Conservation (phyloP, 106 monocot species). For the Dendrobium huoshanense region DNA sequence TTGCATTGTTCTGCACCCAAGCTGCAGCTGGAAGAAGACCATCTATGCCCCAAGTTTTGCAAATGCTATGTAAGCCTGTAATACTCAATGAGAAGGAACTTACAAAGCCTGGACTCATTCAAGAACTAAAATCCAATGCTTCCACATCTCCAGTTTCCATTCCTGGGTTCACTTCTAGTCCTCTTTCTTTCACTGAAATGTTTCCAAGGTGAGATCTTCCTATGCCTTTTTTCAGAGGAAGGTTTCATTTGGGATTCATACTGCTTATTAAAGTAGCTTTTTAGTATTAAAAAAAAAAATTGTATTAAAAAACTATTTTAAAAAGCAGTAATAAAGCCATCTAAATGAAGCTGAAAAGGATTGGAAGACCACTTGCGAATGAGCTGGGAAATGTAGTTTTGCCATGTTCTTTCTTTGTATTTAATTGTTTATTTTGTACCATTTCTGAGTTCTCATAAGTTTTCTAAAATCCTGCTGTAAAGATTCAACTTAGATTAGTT, state of each 20-base stretch:
- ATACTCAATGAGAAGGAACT: slow-evolving; percentile 45
- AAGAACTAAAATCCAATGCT: slow-evolving; percentile 20
- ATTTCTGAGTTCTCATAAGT: background rate
- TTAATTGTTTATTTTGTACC: background rate
- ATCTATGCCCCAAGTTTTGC: slow-evolving; percentile 52
- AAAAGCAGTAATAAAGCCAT: too few species aligned
- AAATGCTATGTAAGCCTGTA: slow-evolving; percentile 51
- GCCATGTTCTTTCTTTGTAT: background rate
- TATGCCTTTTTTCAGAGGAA: background rate
- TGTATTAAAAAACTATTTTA: too few species aligned
- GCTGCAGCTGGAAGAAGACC: slow-evolving; percentile 48
- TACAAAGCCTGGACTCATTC: slow-evolving; percentile 45
- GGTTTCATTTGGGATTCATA: too few species aligned
- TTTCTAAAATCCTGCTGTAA: too few species aligned
- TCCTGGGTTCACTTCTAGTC: slow-evolving; percentile 14
- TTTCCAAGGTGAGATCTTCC: slow-evolving; percentile 31
- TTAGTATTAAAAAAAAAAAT: too few species aligned
- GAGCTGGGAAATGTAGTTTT: too few species aligned
- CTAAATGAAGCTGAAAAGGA: too few species aligned
- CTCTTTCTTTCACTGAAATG: slow-evolving; percentile 24
- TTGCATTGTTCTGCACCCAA: slow-evolving; percentile 71
- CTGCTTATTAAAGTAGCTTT: too few species aligned
- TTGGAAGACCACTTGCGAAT: background rate
- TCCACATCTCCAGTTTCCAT: background rate
- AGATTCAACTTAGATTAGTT: too few species aligned